phyloP scores from a whole-genome alignment of 805 yeast species.

The Soucietia sequanensis region DNA sequence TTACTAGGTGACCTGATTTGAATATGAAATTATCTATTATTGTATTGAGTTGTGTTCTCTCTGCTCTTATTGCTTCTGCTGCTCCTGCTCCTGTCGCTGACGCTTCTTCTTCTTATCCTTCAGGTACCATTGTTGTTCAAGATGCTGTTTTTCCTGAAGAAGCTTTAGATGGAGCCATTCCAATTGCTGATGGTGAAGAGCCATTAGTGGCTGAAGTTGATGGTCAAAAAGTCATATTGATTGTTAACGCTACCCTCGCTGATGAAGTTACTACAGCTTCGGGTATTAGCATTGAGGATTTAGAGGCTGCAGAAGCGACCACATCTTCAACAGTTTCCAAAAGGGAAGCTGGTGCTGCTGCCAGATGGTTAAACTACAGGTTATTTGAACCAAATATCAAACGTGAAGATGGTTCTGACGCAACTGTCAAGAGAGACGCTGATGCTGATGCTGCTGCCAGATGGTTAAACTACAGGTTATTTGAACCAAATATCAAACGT shows the following conservation, averaged over 20 bases:
- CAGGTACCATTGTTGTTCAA: background rate
- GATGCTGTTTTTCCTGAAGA: constrained; percentile 11
- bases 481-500: background rate
- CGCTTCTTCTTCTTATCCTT: background rate
- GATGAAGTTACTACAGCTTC: constrained; percentile 2
- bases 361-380: background rate
- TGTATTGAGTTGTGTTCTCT: constrained; percentile 6
- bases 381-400: background rate
- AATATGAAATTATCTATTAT: constrained; percentile 13
- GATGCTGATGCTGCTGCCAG: background rate
- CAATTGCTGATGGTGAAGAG: constrained; percentile 8
- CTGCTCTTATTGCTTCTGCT: constrained; percentile 5
- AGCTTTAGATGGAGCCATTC: constrained; percentile 9
- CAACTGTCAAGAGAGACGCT: background rate
- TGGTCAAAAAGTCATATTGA: constrained; percentile 9
- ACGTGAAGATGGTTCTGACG: background rate
- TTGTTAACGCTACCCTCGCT: constrained; percentile 12
- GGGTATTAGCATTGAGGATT: constrained; percentile 7
- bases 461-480: background rate
- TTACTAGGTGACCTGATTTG: too few species aligned
- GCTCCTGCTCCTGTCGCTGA: constrained; percentile 8
- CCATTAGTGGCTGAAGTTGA: constrained; percentile 8
- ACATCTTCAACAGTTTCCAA: background rate
- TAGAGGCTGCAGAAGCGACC: constrained; percentile 4
- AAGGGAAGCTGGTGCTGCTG: constrained; percentile 1